These are phyloP conservation scores for Neurospora sp. DNA, from an alignment of 2,329 filamentous ascomycete genomes.

Conservation along the genomic window DNA sequence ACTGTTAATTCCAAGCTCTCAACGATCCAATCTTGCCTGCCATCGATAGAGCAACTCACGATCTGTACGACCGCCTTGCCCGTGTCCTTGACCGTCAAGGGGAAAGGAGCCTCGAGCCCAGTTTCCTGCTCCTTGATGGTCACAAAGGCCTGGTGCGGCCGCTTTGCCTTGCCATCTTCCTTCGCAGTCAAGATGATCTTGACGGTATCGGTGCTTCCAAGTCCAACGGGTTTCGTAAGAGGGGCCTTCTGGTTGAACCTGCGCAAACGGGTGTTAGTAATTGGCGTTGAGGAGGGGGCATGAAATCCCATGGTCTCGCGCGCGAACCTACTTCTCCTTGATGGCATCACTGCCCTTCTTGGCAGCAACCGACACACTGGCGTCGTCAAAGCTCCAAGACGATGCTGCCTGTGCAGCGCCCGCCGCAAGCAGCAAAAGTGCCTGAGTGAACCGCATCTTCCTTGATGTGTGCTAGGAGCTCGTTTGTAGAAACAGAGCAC, in stretches of 20 bases:
- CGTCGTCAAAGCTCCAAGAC: conserved; percentile 68
- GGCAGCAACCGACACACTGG: conserved; percentile 51
- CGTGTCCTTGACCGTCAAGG: conserved; percentile 72
- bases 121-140: conserved; percentile 63
- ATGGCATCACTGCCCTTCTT: conserved; percentile 52
- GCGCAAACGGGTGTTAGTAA: conserved; percentile 13
- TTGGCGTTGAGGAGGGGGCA: neutral
- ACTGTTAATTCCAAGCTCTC: conserved; percentile 12
- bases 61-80: conserved; percentile 80
- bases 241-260: conserved; percentile 52
- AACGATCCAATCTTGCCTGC: conserved; percentile 3
- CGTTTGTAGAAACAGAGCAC: neutral
- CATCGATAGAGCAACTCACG: conserved; percentile 41
- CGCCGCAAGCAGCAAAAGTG: conserved; percentile 37
- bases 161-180: conserved; percentile 67
- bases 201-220: conserved; percentile 62
- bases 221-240: conserved; percentile 51
- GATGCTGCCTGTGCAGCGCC: conserved; percentile 42
- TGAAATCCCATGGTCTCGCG: neutral
- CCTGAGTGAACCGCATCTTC: conserved; percentile 32
- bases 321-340: conserved; percentile 54
- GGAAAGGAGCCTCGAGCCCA: conserved; percentile 79
- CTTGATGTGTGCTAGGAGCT: neutral
- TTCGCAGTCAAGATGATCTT: conserved; percentile 75
- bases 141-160: conserved; percentile 90